Percentiles rank a stretch among this genome's conserved stretches.
phyloP scores from a whole-genome alignment of 176 grass and related monocot species.

The Thinopyrum elongatum region DNA sequence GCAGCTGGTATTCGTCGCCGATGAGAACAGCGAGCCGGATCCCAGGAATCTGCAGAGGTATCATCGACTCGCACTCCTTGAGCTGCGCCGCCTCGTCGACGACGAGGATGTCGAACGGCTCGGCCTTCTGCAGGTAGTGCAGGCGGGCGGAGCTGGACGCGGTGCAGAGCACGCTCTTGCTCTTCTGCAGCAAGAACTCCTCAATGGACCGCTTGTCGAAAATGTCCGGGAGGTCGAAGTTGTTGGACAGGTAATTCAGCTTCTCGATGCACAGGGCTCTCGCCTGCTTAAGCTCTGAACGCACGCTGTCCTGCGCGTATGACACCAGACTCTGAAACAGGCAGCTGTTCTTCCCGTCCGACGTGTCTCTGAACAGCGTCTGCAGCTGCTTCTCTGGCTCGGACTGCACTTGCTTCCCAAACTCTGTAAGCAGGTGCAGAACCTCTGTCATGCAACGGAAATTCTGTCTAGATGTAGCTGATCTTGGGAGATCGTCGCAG shows the following conservation, averaged over 20 bases:
- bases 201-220: conserved; percentile 13
- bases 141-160: conserved; percentile 49
- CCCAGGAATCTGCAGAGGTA: conserved; percentile 49
- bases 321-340: conserved; percentile 10
- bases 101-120: conserved; percentile 50
- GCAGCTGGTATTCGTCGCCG: conserved; percentile 65
- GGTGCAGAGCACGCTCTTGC: conserved; percentile 58
- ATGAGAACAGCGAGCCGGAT: conserved; percentile 58
- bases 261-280: conserved; percentile 13
- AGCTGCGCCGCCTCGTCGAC: conserved; percentile 85
- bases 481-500: conserved; percentile 40
- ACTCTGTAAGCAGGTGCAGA: background rate
- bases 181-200: conserved; percentile 39
- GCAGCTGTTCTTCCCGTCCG: background rate
- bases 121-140: background rate
- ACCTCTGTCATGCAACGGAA: conserved; percentile 7
- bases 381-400: conserved; percentile 6
- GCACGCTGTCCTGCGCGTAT: background rate
- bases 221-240: conserved; percentile 28
- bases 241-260: background rate
- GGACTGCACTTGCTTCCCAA: background rate
- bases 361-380: background rate
- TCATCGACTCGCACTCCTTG: conserved; percentile 76
- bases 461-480: conserved; percentile 9
- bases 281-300: conserved; percentile 10